Conservation (phyloP, 768 basidiomycete species). For the Hericium coralloides region DNA sequence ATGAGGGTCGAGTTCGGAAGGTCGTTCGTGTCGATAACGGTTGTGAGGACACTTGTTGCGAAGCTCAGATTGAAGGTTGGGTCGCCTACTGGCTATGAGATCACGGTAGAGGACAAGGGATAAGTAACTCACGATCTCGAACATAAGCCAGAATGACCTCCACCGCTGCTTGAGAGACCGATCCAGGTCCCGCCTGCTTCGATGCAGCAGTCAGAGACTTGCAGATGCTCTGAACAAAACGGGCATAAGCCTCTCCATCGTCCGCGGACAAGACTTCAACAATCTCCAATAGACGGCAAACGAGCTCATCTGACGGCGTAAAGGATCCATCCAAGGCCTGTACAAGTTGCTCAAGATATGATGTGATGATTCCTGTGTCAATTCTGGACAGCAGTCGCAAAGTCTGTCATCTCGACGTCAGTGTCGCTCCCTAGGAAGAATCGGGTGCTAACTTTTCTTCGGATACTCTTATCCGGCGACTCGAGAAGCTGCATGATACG, state of each 20-base stretch:
- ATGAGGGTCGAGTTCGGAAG: slow-evolving; percentile 46
- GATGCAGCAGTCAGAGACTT: slow-evolving; percentile 26
- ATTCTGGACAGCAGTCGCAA: slow-evolving; percentile 47
- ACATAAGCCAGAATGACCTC: slow-evolving; percentile 45
- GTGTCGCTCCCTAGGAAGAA: too few relatives aligned
- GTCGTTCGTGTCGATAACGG: slow-evolving; percentile 10
- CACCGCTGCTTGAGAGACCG: slow-evolving; percentile 47
- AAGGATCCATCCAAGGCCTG: slow-evolving; percentile 27
- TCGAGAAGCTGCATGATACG: slow-evolving; percentile 60
- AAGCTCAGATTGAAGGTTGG: slow-evolving; percentile 27
- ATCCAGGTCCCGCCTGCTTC: slow-evolving; percentile 21
- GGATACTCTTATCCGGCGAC: slow-evolving; percentile 46
- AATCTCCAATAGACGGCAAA: slow-evolving; percentile 46
- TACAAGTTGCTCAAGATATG: slow-evolving; percentile 41
- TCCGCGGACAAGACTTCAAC: slow-evolving; percentile 34
- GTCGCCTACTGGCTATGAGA: neutral
- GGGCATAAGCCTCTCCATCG: slow-evolving; percentile 54
- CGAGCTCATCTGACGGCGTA: slow-evolving; percentile 31
- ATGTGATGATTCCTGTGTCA: slow-evolving; percentile 48
- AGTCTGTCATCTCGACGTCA: slow-evolving; percentile 34
- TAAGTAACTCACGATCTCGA: slow-evolving; percentile 35
- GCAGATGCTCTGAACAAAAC: slow-evolving; percentile 35
- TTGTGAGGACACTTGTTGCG: slow-evolving; percentile 9
- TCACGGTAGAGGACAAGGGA: neutral
- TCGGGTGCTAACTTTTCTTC: slow-evolving; percentile 40